These are phyloP conservation scores for Entrophospora sp. DNA, from an alignment of 192 early-diverging fungal genomes.

Conservation along the genomic window DNA sequence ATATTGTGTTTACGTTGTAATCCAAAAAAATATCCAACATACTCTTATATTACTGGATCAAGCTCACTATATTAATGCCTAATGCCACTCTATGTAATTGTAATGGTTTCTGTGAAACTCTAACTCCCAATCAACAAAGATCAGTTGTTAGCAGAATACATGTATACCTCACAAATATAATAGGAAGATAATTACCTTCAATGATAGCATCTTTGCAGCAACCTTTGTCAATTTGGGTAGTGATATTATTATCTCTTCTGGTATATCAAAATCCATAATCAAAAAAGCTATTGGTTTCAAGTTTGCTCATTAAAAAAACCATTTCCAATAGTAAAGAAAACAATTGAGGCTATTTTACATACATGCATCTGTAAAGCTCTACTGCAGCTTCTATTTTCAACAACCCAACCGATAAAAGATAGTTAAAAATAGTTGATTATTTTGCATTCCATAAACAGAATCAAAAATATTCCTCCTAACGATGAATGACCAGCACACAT, in stretches of 20 bases:
- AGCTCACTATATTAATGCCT: slow-evolving; percentile 82
- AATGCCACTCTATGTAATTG: slow-evolving; percentile 48
- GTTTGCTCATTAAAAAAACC: not conserved
- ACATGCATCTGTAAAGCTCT: slow-evolving; percentile 39
- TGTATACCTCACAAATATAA: too few relatives aligned
- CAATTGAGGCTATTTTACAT: not conserved
- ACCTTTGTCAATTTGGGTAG: too few relatives aligned
- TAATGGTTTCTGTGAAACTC: slow-evolving; percentile 61
- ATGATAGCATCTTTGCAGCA: too few relatives aligned
- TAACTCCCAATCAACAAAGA: slow-evolving; percentile 67
- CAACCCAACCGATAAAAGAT: slow-evolving; percentile 5
- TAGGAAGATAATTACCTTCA: too few relatives aligned
- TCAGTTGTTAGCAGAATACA: too few relatives aligned
- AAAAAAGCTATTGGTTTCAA: too few relatives aligned
- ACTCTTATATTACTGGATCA: slow-evolving; percentile 64
- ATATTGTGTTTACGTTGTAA: slow-evolving; percentile 42
- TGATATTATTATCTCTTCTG: too few relatives aligned
- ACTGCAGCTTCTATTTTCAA: not conserved
- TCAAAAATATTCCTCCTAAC: slow-evolving; percentile 81
- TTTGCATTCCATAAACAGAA: too few relatives aligned
- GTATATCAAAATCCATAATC: too few relatives aligned
- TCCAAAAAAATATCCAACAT: slow-evolving; percentile 60
- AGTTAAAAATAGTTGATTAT: too few relatives aligned
- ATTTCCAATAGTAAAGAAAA: not conserved
- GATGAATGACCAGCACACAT: slow-evolving; percentile 84